Conservation (phyloP, 176 grass and related monocot species). For the Carex pumila region DNA sequence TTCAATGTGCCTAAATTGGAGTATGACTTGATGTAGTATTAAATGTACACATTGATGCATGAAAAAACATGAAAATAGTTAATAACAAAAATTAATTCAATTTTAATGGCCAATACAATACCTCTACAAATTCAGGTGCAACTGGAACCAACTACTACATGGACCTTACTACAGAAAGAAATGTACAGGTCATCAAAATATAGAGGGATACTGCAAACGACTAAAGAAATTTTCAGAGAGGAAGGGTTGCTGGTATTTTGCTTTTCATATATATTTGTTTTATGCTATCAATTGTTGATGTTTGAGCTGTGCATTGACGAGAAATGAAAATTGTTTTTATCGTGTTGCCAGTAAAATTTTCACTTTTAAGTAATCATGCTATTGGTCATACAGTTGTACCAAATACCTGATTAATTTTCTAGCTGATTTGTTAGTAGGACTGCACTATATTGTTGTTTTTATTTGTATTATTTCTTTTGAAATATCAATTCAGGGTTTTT, state of each 20-base stretch:
- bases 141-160: constrained; percentile 69
- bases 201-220: constrained; percentile 75
- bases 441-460: neutral
- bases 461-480: neutral
- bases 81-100: neutral
- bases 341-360: too few species aligned
- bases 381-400: neutral
- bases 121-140: constrained; percentile 60
- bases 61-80: neutral
- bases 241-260: constrained; percentile 90
- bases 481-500: constrained; percentile 69
- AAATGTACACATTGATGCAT: neutral
- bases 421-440: neutral
- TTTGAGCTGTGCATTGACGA: neutral
- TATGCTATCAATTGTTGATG: neutral
- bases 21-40: neutral
- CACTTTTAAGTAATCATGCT: neutral
- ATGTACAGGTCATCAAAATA: constrained; percentile 74
- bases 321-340: neutral
- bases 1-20: neutral
- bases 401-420: neutral
- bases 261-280: constrained; percentile 14
- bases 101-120: neutral
- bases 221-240: constrained; percentile 91
- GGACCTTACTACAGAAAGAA: constrained; percentile 51